phyloP scores from a whole-genome alignment of 1,139 yeast genomes.

The Yamadazyma diospyri region DNA sequence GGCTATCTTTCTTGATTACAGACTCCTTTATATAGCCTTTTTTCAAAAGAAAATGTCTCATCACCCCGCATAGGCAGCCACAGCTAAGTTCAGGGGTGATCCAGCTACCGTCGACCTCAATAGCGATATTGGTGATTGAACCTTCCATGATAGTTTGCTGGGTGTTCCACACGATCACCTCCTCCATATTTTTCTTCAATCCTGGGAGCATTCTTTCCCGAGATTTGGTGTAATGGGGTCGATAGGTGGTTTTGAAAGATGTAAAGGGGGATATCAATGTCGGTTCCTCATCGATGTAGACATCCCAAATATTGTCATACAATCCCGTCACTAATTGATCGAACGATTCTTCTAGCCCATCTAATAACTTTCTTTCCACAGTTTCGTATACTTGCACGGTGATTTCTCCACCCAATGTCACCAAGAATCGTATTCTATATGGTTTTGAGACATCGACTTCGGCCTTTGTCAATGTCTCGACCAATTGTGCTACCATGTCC shows the following conservation, averaged over 20 bases:
- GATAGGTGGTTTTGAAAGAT: conserved; percentile 79
- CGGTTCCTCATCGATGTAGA: conserved; percentile 56
- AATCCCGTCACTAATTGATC: conserved; percentile 5
- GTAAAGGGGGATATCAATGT: conserved; percentile 71
- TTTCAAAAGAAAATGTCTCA: conserved; percentile 60
- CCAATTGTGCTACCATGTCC: conserved; percentile 42
- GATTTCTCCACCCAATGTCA: conserved; percentile 47
- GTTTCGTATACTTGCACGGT: conserved; percentile 48
- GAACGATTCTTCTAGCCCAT: conserved; percentile 27
- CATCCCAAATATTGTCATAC: conserved; percentile 43
- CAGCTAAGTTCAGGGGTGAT: conserved; percentile 71
- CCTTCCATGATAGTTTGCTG: conserved; percentile 74
- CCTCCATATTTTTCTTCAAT: conserved; percentile 42
- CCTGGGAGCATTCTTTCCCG: conserved; percentile 48
- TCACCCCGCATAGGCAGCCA: conserved; percentile 88
- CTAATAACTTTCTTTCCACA: conserved; percentile 35
- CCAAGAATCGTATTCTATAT: conserved; percentile 58
- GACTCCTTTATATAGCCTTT: conserved; percentile 57
- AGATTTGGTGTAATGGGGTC: conserved; percentile 63
- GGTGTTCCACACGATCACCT: conserved; percentile 67
- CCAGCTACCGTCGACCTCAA: conserved; percentile 54
- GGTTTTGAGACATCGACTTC: conserved; percentile 30
- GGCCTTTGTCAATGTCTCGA: conserved; percentile 33
- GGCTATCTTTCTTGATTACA: conserved; percentile 36
- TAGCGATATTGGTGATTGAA: conserved; percentile 77